Evolutionary conservation across 495 filamentous ascomycete species (phyloP).

Genomic region (Coniosporium apollinis): DNA sequence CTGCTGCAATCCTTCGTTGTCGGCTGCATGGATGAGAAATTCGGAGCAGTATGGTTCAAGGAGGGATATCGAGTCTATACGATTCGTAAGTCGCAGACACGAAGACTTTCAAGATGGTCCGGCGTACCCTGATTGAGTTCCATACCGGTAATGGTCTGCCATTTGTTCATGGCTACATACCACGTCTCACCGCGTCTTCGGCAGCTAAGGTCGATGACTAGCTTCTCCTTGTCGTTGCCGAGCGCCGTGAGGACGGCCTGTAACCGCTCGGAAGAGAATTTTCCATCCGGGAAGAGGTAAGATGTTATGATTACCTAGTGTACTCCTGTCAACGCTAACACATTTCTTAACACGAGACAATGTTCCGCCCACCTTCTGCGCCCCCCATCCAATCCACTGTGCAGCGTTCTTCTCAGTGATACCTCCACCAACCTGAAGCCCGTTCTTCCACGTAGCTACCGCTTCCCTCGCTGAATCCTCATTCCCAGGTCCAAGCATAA

Average conservation of each 20-base stretch:
- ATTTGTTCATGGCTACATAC: constrained; percentile 96
- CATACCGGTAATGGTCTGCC: constrained; percentile 94
- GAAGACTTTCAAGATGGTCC: neutral
- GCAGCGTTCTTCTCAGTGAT: constrained; percentile 70
- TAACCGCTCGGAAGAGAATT: constrained; percentile 58
- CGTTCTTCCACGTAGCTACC: constrained; percentile 54
- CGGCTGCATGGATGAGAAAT: constrained; percentile 97
- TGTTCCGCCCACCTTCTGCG: constrained; percentile 58
- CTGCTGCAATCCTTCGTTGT: constrained; percentile 80
- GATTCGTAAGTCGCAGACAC: constrained; percentile 1
- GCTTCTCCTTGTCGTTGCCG: constrained; percentile 53
- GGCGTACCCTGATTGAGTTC: constrained; percentile 64
- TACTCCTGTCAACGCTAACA: neutral
- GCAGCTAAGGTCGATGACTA: constrained; percentile 92
- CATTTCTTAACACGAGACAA: constrained; percentile 1
- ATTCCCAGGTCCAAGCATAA: constrained; percentile 86
- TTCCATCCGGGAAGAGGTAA: constrained; percentile 67
- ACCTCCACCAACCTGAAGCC: constrained; percentile 78
- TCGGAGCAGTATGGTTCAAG: constrained; percentile 86
- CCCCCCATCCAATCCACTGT: constrained; percentile 74
- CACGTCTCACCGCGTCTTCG: constrained; percentile 53
- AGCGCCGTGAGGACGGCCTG: constrained; percentile 53
- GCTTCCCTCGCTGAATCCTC: constrained; percentile 63
- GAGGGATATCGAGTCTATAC: constrained; percentile 53
- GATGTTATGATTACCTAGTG: constrained; percentile 78